Conservation (phyloP, 805 yeast genomes). For the Yarrowia keelungensis region DNA sequence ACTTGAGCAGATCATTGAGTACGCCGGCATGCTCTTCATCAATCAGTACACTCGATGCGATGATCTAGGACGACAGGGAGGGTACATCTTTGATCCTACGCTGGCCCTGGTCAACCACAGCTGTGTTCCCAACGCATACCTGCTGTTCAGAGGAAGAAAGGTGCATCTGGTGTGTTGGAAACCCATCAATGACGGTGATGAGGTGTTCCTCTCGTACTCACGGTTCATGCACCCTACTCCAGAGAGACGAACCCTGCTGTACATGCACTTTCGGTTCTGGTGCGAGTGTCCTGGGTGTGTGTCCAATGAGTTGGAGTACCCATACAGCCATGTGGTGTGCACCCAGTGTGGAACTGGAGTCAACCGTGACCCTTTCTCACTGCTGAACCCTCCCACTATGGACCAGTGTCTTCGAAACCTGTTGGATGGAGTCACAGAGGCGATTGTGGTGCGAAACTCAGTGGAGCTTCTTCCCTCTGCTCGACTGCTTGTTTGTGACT, state of each 20-base stretch:
- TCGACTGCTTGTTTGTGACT: background rate
- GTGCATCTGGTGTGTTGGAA: slow-evolving; percentile 27
- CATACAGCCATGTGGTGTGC: slow-evolving; percentile 13
- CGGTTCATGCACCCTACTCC: slow-evolving; percentile 21
- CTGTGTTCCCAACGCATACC: slow-evolving; percentile 23
- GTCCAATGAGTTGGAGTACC: slow-evolving; percentile 5
- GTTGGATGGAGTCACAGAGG: background rate
- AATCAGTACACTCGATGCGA: slow-evolving; percentile 36
- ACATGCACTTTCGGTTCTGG: slow-evolving; percentile 35
- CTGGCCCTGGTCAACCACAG: slow-evolving; percentile 28
- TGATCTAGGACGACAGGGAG: slow-evolving; percentile 14
- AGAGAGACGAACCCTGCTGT: slow-evolving; percentile 17
- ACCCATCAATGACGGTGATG: slow-evolving; percentile 15
- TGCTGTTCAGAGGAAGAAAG: slow-evolving; percentile 4
- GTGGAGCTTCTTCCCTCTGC: background rate
- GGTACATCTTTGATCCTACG: slow-evolving; percentile 21
- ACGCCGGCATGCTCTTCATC: slow-evolving; percentile 31
- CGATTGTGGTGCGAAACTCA: background rate
- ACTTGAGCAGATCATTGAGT: slow-evolving; percentile 5
- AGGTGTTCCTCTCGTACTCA: slow-evolving; percentile 17
- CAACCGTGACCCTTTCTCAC: slow-evolving; percentile 1
- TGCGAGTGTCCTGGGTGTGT: slow-evolving; percentile 19
- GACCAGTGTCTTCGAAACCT: background rate
- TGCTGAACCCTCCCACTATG: slow-evolving; percentile 6
- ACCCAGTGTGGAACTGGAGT: slow-evolving; percentile 14